Conservation (phyloP, 2,329 filamentous ascomycete species). For the Apiospora arundinis region DNA sequence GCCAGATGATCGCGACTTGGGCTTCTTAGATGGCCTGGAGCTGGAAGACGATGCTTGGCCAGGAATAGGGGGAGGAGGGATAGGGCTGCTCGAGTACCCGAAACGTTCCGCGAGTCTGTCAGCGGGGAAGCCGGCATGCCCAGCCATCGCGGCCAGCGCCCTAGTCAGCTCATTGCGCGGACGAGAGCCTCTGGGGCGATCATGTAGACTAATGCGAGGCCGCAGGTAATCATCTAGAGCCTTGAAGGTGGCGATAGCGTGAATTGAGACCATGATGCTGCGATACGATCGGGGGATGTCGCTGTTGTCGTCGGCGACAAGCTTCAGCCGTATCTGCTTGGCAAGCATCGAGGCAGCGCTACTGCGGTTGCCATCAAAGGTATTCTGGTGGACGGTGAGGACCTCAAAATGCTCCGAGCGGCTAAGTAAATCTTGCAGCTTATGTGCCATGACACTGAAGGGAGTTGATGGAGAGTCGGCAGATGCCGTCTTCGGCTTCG, state of each 20-base stretch:
- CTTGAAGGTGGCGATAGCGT: constrained; percentile 98
- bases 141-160: constrained; percentile 78
- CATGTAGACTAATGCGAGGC: constrained; percentile 82
- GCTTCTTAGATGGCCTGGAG: constrained; percentile 52
- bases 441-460: constrained; percentile 90
- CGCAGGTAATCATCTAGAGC: constrained; percentile 94
- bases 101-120: constrained; percentile 56
- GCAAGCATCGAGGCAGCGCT: constrained; percentile 95
- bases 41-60: constrained; percentile 51
- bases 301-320: constrained; percentile 88
- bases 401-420: constrained; percentile 98
- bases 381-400: constrained; percentile 91
- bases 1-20: constrained; percentile 53
- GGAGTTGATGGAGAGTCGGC: constrained; percentile 77
- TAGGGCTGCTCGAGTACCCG: constrained; percentile 45
- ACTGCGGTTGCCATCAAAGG: constrained; percentile 86
- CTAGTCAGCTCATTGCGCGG: constrained; percentile 67
- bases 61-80: constrained; percentile 44
- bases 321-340: constrained; percentile 89
- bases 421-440: constrained; percentile 94
- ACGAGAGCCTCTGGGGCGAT: constrained; percentile 71
- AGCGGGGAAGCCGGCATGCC: constrained; percentile 67
- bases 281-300: constrained; percentile 87
- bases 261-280: constrained; percentile 98
- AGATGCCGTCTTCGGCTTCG: constrained; percentile 68